phyloP scores from a whole-genome alignment of 2,329 filamentous ascomycete genomes.

The Xylariaceae sp. region DNA sequence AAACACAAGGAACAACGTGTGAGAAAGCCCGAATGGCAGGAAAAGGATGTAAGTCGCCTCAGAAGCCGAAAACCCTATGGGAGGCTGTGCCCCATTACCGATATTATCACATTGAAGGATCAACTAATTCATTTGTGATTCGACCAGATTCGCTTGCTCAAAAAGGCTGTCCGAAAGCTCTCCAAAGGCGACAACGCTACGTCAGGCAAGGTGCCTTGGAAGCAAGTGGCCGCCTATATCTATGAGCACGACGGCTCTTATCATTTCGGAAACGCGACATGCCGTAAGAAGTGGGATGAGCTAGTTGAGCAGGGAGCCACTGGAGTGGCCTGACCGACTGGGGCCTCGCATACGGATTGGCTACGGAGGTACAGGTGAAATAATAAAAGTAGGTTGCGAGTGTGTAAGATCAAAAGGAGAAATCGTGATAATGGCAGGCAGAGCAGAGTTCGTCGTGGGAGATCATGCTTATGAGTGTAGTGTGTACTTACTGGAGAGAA shows the following conservation, averaged over 20 bases:
- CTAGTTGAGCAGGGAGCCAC: slow-evolving; percentile 30
- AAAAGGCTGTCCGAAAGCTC: slow-evolving; percentile 38
- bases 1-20: slow-evolving; percentile 58
- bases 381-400: slow-evolving; percentile 2
- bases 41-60: slow-evolving; percentile 56
- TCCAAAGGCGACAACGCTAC: slow-evolving; percentile 28
- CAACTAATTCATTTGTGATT: background rate
- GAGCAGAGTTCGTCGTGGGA: slow-evolving; percentile 7
- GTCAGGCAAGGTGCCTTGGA: slow-evolving; percentile 48
- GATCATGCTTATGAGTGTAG: slow-evolving; percentile 5
- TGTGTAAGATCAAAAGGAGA: slow-evolving; percentile 17
- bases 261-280: slow-evolving; percentile 54
- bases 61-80: no score
- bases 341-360: background rate
- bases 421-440: background rate
- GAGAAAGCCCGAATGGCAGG: slow-evolving; percentile 60
- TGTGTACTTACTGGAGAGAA: slow-evolving; percentile 25
- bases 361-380: background rate
- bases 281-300: slow-evolving; percentile 53
- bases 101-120: background rate
- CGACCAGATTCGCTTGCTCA: slow-evolving; percentile 41
- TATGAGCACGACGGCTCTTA: slow-evolving; percentile 49
- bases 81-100: background rate
- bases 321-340: slow-evolving; percentile 6
- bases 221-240: slow-evolving; percentile 51